Evolutionary conservation across 2,329 filamentous ascomycete genomes (phyloP).

Genomic region (Trichoderma sp.): DNA sequence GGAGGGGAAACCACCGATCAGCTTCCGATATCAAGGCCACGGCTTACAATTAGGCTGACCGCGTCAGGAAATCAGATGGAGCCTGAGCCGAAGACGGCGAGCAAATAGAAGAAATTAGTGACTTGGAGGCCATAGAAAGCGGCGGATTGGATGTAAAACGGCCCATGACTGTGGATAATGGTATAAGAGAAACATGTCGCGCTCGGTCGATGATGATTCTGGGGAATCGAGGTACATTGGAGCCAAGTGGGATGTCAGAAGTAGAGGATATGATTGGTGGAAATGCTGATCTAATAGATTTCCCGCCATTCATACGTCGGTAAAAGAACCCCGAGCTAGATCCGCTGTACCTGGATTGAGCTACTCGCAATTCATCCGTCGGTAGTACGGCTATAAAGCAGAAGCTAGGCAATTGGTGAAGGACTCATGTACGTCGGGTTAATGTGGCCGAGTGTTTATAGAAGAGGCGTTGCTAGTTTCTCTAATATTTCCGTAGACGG

Average conservation of each 20-base stretch:
- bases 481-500: neutral
- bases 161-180: slow-evolving; percentile 4
- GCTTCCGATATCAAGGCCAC: neutral
- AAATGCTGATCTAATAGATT: neutral
- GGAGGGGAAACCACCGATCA: slow-evolving; percentile 15
- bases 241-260: neutral
- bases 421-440: slow-evolving; percentile 6
- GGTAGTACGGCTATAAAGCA: slow-evolving; percentile 10
- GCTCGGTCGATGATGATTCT: neutral
- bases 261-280: slow-evolving; percentile 12
- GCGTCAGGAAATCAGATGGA: neutral
- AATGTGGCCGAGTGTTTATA: neutral
- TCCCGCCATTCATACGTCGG: slow-evolving; percentile 20
- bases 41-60: slow-evolving; percentile 8
- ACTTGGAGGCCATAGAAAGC: slow-evolving; percentile 4
- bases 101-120: slow-evolving; percentile 3
- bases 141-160: slow-evolving; percentile 14
- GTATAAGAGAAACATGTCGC: neutral
- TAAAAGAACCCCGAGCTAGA: neutral
- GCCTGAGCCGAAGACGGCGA: slow-evolving; percentile 26
- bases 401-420: neutral
- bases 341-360: slow-evolving; percentile 10
- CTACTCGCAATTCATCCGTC: slow-evolving; percentile 21
- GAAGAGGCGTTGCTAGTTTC: neutral
- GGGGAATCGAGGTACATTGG: neutral